Conservation (phyloP, 768 basidiomycete species). For the Solioccasus polychromus region DNA sequence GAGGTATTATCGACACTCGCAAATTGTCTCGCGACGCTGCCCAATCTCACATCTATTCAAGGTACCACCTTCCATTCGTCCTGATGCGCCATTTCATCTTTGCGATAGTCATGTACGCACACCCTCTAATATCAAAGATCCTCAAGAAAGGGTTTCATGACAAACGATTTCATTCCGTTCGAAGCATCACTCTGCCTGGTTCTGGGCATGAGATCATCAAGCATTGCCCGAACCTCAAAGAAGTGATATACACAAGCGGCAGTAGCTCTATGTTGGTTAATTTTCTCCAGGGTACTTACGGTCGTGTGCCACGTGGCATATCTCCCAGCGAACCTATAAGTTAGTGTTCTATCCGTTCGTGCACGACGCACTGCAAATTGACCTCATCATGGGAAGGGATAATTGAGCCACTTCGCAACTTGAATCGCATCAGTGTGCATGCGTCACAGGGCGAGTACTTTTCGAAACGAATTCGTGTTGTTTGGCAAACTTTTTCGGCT, state of each 20-base stretch:
- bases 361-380: too few species aligned
- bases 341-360: too few species aligned
- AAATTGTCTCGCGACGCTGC: background rate
- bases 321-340: too few species aligned
- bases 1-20: slow-evolving; percentile 10
- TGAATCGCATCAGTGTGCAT: background rate
- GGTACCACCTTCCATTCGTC: background rate
- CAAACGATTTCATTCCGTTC: slow-evolving; percentile 5
- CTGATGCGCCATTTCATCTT: background rate
- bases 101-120: slow-evolving; percentile 4
- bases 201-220: slow-evolving; percentile 9
- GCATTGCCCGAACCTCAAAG: slow-evolving; percentile 10
- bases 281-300: too few species aligned
- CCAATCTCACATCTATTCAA: slow-evolving; percentile 11
- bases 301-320: too few species aligned
- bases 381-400: too few species aligned
- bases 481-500: too few species aligned
- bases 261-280: too few species aligned
- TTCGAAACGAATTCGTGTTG: too few species aligned
- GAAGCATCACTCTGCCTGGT: slow-evolving; percentile 6
- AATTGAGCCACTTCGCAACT: slow-evolving; percentile 5
- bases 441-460: too few species aligned
- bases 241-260: slow-evolving; percentile 6
- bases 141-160: slow-evolving; percentile 10
- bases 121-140: background rate